Evolutionary conservation across 164 flowering plant species (phyloP), one percentile per base, ranked within the genome.

Genomic region (Umbilicus rupestris): DNA sequence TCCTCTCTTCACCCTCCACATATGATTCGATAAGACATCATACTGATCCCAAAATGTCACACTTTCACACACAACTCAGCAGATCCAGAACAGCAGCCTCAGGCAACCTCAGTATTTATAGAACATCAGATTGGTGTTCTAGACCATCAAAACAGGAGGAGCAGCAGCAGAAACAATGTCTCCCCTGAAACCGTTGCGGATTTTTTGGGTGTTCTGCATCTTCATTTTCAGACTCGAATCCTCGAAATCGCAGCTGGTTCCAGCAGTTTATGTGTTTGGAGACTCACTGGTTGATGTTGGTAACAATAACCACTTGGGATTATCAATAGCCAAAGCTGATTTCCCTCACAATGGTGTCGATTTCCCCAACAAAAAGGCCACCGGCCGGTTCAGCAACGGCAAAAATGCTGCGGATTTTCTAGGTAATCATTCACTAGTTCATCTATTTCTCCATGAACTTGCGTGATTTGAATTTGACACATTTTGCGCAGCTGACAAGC

Each of bases 271-370:
- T 45, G 79, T 86, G 57, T 83, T 91, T 39, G 97, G 97, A 62
- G 97, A 91, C 74, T 91, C 94, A 0, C 63, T 85, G 6, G 86
- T 80, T 5, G 97, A 92, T 44, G 97, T 86, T 3, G 96, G 96
- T 24, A 92, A 86, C 83, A 92, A 89, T 77, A 92, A 87, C 35
- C 52, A 83, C 73, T 70, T 92, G 10, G 33, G 62, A 11, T 20
- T 82, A 19, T 81, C 90, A 22, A 24, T 82, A 12, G 73, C 75
- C 49, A 87, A 84, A 62, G 94, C 97, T 7, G 46, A 89, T 72
- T 84, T 80, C 52, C 92, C 90, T 17, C 83, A 85, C 77, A 87
- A 92, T 68, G 94, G 98, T 7, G 37, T 89, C 58, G 98, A 92
- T 65, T 92, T 70, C 71, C 84, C 96, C 0, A 74, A 74, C 24